A percentile compares a stretch with the other conserved stretches of the same genome.
Conservation (phyloP, 2,329 filamentous ascomycete genomes). For the Cercospora citrullina region DNA sequence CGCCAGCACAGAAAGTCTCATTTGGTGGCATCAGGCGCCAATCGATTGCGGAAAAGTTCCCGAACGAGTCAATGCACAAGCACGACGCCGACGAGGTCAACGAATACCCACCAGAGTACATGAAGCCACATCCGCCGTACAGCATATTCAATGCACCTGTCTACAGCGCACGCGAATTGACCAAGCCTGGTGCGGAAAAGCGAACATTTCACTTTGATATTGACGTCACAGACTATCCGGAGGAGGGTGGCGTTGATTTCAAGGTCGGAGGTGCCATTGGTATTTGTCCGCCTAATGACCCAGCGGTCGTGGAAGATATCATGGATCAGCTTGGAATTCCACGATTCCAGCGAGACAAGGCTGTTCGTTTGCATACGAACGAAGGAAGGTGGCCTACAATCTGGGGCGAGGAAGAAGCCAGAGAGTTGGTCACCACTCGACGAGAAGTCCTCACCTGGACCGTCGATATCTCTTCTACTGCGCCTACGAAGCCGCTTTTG, state of each 20-base stretch:
- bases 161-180: slow-evolving; percentile 81
- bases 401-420: slow-evolving; percentile 86
- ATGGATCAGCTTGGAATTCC: slow-evolving; percentile 81
- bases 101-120: slow-evolving; percentile 77
- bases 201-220: slow-evolving; percentile 96
- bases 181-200: slow-evolving; percentile 86
- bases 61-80: slow-evolving; percentile 45
- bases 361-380: slow-evolving; percentile 73
- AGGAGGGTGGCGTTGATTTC: slow-evolving; percentile 83
- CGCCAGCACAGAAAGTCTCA: slow-evolving; percentile 74
- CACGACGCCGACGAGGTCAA: slow-evolving; percentile 45
- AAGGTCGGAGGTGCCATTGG: slow-evolving; percentile 95
- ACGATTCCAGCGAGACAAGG: slow-evolving; percentile 79
- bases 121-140: slow-evolving; percentile 92
- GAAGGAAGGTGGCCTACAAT: slow-evolving; percentile 93
- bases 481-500: slow-evolving; percentile 84
- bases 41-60: slow-evolving; percentile 58
- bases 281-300: slow-evolving; percentile 83
- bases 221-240: slow-evolving; percentile 91
- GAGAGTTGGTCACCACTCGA: slow-evolving; percentile 85
- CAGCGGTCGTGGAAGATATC: slow-evolving; percentile 74
- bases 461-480: slow-evolving; percentile 86
- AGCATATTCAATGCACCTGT: slow-evolving; percentile 88
- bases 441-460: slow-evolving; percentile 95
- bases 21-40: slow-evolving; percentile 34